Evolutionary conservation across 1,284 basidiomycete species (phyloP), one percentile per base, ranked within the genome.

Genomic region (Ustilago nuda): DNA sequence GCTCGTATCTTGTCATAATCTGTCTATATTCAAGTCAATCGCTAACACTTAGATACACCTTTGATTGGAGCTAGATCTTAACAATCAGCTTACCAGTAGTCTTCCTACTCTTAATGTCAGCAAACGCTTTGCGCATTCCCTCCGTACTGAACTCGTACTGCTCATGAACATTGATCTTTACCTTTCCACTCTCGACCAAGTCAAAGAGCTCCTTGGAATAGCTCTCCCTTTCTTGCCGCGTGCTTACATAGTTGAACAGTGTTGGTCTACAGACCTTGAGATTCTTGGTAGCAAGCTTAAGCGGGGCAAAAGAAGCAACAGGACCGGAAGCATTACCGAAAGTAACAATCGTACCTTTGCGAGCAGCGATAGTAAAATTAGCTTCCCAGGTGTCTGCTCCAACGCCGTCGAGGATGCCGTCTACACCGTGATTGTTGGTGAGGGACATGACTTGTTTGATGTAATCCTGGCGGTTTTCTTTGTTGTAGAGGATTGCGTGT

Each of bases 241-340:
- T 93, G 48, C 87, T 87, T 23, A 91, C 87, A 57, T 86, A 86
- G 80, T 86, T 84, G 67, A 66, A 72, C 4, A 87, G 76, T 5
- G 81, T 81, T 4, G 87, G 87, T n/a, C 87, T 78, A 60, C 76
- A 76, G 17, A 87, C 79, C 69, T 92, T 93, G 78, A 95, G 85
- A 79, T 95, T 95, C 88, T 96, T 98, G 73, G 91, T 88, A 0
- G 89, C 88, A 23, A 98, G 72, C 81, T 91, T 92, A 66, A 94
- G 87, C 0, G 92, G 89, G 2, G 91, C 86, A 82, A 96, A 91
- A 0, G 93, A 80, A 11, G 87, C 77, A 9, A 86, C 85, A 12
- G 92, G 87, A 3, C 94, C 95, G 12, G 93, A 95, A 0, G 95
- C 93, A 84, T 97, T 98, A 0, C 96, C 96, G 60, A 95, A 91